phyloP scores from a whole-genome alignment of 768 basidiomycete genomes.

The Boletus tomentosulus region DNA sequence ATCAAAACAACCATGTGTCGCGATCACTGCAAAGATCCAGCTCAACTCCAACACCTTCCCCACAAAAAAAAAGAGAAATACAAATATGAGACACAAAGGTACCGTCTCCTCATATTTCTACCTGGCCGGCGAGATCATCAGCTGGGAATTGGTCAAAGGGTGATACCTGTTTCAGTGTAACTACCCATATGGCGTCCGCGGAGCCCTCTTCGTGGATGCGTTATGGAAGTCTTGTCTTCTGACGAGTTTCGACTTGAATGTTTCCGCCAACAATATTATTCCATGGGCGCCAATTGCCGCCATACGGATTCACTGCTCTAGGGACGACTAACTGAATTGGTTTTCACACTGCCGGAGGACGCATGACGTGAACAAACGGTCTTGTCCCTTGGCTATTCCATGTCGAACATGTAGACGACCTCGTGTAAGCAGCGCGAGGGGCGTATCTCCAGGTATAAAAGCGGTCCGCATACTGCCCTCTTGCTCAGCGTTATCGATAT shows the following conservation, averaged over 20 bases:
- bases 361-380: constrained; percentile 26
- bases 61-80: neutral
- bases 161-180: constrained; percentile 30
- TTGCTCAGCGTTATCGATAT: constrained; percentile 30
- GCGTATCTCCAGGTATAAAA: constrained; percentile 29
- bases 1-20: neutral
- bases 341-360: constrained; percentile 19
- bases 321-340: constrained; percentile 27
- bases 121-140: constrained; percentile 18
- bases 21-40: neutral
- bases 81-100: constrained; percentile 1
- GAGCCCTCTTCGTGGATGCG: constrained; percentile 27
- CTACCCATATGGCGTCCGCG: constrained; percentile 6
- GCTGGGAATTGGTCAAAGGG: constrained; percentile 23
- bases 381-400: constrained; percentile 21
- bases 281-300: constrained; percentile 8
- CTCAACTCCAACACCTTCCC: neutral
- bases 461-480: constrained; percentile 4
- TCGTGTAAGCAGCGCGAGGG: constrained; percentile 30
- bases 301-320: constrained; percentile 20
- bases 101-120: constrained; percentile 18
- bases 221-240: constrained; percentile 27
- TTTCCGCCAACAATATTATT: constrained; percentile 22
- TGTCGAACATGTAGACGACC: constrained; percentile 16
- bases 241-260: constrained; percentile 28